Conservation (phyloP, 1,139 yeast species). For the Kodamaea arcana region DNA sequence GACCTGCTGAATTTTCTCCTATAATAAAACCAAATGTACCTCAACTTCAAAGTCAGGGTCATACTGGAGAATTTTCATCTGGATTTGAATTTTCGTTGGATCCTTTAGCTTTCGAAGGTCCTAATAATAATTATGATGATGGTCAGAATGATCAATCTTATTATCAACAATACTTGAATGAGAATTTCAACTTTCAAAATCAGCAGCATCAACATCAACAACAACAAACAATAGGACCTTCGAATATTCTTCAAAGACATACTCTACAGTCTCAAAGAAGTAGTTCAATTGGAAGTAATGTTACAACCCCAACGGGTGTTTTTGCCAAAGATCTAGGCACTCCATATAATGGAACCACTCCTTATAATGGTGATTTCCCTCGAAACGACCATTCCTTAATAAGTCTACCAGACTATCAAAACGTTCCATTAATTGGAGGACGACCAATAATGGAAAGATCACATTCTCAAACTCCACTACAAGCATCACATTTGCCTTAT, state of each 20-base stretch:
- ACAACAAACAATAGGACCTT: slow-evolving; percentile 9
- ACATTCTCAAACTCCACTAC: slow-evolving; percentile 14
- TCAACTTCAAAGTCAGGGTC: slow-evolving; percentile 2
- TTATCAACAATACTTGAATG: slow-evolving; percentile 5
- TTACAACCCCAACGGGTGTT: background rate
- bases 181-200: slow-evolving; percentile 2
- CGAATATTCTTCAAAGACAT: slow-evolving; percentile 6
- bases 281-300: slow-evolving; percentile 9
- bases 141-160: slow-evolving; percentile 4
- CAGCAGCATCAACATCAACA: background rate
- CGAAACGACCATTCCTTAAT: slow-evolving; percentile 22
- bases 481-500: slow-evolving; percentile 1
- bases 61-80: slow-evolving; percentile 6
- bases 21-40: slow-evolving; percentile 11
- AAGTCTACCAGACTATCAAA: slow-evolving; percentile 21
- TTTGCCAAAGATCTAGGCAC: too few relatives aligned
- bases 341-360: slow-evolving; percentile 10
- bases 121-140: slow-evolving; percentile 18
- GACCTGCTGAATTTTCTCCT: slow-evolving; percentile 38
- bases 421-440: slow-evolving; percentile 8
- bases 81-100: slow-evolving; percentile 29
- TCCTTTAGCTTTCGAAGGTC: slow-evolving; percentile 35
- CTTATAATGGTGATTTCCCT: slow-evolving; percentile 14
- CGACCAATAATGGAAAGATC: slow-evolving; percentile 13
- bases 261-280: slow-evolving; percentile 3